These are phyloP conservation scores for Dentiscutata heterogama DNA, from an alignment of 371 early-diverging fungal species.

Conservation along the genomic window DNA sequence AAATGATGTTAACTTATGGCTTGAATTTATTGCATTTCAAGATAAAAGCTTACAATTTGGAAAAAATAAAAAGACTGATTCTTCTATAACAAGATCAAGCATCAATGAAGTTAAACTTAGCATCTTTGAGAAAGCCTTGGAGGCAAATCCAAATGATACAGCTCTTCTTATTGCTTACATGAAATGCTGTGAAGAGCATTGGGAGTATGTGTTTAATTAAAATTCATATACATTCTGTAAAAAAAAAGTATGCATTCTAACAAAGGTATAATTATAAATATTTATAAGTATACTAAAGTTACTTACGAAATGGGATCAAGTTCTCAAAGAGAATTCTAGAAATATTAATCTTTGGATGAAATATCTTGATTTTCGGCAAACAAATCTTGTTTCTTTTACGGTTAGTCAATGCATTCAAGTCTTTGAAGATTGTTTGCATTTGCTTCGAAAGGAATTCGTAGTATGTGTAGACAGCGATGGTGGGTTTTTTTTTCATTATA, in stretches of 20 bases:
- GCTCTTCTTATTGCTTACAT: slow-evolving; percentile 70
- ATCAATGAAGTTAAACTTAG: slow-evolving; percentile 75
- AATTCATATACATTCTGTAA: too few species aligned
- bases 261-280: neutral
- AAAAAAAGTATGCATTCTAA: too few species aligned
- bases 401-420: slow-evolving; percentile 69
- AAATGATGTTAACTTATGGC: slow-evolving; percentile 71
- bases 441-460: slow-evolving; percentile 41
- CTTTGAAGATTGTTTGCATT: slow-evolving; percentile 71
- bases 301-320: slow-evolving; percentile 77
- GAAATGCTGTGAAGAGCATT: slow-evolving; percentile 65
- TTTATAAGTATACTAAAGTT: slow-evolving; percentile 60
- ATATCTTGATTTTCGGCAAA: slow-evolving; percentile 81
- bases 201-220: slow-evolving; percentile 65
- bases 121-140: slow-evolving; percentile 80
- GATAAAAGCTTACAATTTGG: slow-evolving; percentile 60
- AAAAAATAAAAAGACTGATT: slow-evolving; percentile 31
- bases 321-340: slow-evolving; percentile 61
- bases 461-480: slow-evolving; percentile 41
- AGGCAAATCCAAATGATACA: slow-evolving; percentile 68
- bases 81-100: slow-evolving; percentile 57
- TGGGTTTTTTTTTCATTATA: slow-evolving; percentile 27
- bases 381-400: slow-evolving; percentile 75
- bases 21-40: slow-evolving; percentile 77
- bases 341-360: slow-evolving; percentile 76